Conservation (phyloP, 2,329 filamentous ascomycete species). For the Trichoderma semiorbis region DNA sequence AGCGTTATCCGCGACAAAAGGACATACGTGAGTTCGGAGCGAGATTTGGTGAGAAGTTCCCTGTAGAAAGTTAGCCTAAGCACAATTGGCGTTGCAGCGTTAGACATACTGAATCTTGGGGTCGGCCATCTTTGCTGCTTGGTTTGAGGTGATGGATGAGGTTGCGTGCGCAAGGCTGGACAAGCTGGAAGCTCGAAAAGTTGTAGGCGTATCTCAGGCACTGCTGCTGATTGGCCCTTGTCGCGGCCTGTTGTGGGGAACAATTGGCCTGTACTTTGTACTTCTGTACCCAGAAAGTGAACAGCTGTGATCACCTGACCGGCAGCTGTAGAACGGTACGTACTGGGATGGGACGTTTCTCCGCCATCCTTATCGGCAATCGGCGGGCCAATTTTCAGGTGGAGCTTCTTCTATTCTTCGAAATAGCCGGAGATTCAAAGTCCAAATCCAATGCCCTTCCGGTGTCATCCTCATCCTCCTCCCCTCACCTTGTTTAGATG, state of each 20-base stretch:
- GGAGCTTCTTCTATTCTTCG: constrained; percentile 4
- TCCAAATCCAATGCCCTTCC: not conserved
- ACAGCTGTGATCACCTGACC: not conserved
- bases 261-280: not conserved
- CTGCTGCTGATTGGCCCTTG: constrained; percentile 28
- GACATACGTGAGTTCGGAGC: constrained; percentile 84
- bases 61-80: constrained; percentile 46
- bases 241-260: constrained; percentile 2
- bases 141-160: constrained; percentile 20
- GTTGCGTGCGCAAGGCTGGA: constrained; percentile 34
- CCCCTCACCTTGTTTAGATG: constrained; percentile 31
- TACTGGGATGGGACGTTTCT: constrained; percentile 14
- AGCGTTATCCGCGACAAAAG: constrained; percentile 54
- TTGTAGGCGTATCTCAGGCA: constrained; percentile 22
- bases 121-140: constrained; percentile 52
- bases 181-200: constrained; percentile 34
- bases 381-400: constrained; percentile 19
- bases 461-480: not conserved
- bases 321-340: constrained; percentile 14
- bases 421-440: not conserved
- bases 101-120: constrained; percentile 66
- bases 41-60: constrained; percentile 84
- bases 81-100: not conserved
- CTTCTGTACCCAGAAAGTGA: not conserved
- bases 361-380: constrained; percentile 17